Percentiles rank a stretch among this genome's conserved stretches.
phyloP scores from a whole-genome alignment of 768 basidiomycete species.

The Strobilomyces echinocephalus region DNA sequence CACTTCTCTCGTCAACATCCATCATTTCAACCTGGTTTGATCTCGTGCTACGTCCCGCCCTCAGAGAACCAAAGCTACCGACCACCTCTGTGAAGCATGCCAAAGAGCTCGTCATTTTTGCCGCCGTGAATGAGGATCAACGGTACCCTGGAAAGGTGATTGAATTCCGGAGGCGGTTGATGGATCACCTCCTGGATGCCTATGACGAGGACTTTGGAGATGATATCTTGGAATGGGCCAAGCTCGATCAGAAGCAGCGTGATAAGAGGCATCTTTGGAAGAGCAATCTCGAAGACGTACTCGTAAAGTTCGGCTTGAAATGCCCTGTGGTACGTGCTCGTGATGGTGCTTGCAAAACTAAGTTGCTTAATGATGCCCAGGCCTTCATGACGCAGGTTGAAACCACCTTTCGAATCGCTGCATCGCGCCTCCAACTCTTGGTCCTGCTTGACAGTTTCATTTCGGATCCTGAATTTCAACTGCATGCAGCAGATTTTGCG shows the following conservation, averaged over 20 bases:
- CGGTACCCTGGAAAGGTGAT: slow-evolving; percentile 45
- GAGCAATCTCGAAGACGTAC: slow-evolving; percentile 68
- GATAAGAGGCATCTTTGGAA: slow-evolving; percentile 67
- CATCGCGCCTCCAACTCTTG: slow-evolving; percentile 65
- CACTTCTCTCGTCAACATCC: slow-evolving; percentile 58
- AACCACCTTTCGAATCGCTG: slow-evolving; percentile 53
- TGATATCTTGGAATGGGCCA: slow-evolving; percentile 73
- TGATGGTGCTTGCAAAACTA: slow-evolving; percentile 2
- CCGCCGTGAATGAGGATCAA: slow-evolving; percentile 47
- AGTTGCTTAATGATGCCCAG: slow-evolving; percentile 35
- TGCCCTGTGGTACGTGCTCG: slow-evolving; percentile 54
- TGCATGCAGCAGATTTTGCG: slow-evolving; percentile 48
- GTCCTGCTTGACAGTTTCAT: slow-evolving; percentile 61
- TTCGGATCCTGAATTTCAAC: slow-evolving; percentile 49
- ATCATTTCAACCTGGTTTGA: slow-evolving; percentile 81
- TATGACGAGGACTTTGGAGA: slow-evolving; percentile 69
- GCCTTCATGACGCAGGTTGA: slow-evolving; percentile 67
- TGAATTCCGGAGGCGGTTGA: slow-evolving; percentile 62
- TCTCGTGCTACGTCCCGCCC: slow-evolving; percentile 67
- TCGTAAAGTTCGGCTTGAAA: slow-evolving; percentile 60
- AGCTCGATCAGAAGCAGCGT: slow-evolving; percentile 57
- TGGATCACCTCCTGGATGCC: slow-evolving; percentile 73
- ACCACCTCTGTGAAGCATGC: slow-evolving; percentile 56
- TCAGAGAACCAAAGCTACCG: slow-evolving; percentile 68
- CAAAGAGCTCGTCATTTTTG: slow-evolving; percentile 65